Percentiles rank a stretch among this genome's conserved stretches.
Evolutionary conservation across 2,329 filamentous ascomycete genomes (phyloP).

Genomic region (Hypoxylon sp.): DNA sequence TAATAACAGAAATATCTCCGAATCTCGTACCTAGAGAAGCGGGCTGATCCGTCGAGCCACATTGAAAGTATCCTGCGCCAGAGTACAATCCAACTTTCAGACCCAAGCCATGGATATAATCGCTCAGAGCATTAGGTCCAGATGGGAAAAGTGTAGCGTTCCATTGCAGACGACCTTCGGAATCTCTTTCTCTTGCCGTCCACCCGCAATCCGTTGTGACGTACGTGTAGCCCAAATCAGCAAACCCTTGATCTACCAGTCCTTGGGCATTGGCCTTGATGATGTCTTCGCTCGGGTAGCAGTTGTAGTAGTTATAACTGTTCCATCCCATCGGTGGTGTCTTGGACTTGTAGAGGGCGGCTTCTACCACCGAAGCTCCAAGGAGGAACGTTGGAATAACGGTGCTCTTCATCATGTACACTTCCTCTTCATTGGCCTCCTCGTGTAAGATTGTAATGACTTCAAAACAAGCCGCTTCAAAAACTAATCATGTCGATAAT

Average conservation of each 20-base stretch:
- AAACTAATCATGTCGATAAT: background rate
- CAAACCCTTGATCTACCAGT: conserved; percentile 60
- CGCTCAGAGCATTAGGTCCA: conserved; percentile 55
- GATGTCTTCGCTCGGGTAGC: conserved; percentile 57
- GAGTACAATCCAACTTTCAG: conserved; percentile 65
- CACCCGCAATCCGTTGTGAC: conserved; percentile 69
- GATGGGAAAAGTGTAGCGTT: conserved; percentile 60
- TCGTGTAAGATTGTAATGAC: too few relatives aligned
- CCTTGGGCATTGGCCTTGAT: conserved; percentile 62
- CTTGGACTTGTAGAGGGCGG: conserved; percentile 33
- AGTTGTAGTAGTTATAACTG: conserved; percentile 65
- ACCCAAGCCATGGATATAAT: conserved; percentile 58
- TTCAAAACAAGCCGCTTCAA: background rate
- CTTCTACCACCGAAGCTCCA: conserved; percentile 29
- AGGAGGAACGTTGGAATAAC: conserved; percentile 14
- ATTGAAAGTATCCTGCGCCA: conserved; percentile 56
- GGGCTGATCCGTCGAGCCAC: conserved; percentile 52
- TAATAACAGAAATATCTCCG: background rate
- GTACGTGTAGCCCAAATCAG: conserved; percentile 62
- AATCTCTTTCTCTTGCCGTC: conserved; percentile 52
- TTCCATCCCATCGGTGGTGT: conserved; percentile 64
- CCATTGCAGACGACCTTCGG: conserved; percentile 58
- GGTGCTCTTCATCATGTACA: conserved; percentile 10
- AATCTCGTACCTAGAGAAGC: conserved; percentile 52
- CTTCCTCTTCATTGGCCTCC: background rate